Conservation (phyloP, 208 protist species). For the Tritrichomonas foetus region DNA sequence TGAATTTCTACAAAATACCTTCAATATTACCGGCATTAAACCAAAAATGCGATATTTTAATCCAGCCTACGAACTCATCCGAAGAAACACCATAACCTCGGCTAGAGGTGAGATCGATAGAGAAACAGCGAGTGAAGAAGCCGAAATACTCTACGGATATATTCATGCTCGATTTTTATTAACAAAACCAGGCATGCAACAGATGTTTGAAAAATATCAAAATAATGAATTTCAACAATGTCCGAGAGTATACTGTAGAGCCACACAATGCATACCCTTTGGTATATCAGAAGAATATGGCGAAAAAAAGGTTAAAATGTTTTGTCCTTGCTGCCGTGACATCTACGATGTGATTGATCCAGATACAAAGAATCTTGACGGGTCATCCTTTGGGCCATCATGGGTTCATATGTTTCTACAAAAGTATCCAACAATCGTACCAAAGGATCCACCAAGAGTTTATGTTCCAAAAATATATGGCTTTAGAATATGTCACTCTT, state of each 20-base stretch:
- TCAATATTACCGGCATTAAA: not conserved
- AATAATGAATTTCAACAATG: not conserved
- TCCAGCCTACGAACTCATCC: not conserved
- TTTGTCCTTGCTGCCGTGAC: not conserved
- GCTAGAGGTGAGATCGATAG: not conserved
- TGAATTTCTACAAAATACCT: not conserved
- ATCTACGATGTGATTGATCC: not conserved
- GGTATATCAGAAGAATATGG: not conserved
- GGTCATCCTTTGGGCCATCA: not conserved
- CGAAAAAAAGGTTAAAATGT: not conserved
- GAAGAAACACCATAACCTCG: not conserved
- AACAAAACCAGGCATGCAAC: not conserved
- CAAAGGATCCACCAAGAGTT: not conserved
- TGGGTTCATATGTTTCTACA: conserved; percentile 18
- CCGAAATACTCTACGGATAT: not conserved
- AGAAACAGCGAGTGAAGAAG: not conserved
- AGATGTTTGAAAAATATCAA: not conserved
- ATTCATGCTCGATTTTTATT: conserved; percentile 1
- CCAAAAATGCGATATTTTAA: not conserved
- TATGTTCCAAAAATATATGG: conserved; percentile 30
- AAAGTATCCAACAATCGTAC: not conserved
- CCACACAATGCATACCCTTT: not conserved
- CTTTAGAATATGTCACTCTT: conserved; percentile 3
- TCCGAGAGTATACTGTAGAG: not conserved
- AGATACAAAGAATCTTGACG: not conserved